phyloP scores from a whole-genome alignment of 225 moss, liverwort and hornwort species.

The Marchantia paleacea region DNA sequence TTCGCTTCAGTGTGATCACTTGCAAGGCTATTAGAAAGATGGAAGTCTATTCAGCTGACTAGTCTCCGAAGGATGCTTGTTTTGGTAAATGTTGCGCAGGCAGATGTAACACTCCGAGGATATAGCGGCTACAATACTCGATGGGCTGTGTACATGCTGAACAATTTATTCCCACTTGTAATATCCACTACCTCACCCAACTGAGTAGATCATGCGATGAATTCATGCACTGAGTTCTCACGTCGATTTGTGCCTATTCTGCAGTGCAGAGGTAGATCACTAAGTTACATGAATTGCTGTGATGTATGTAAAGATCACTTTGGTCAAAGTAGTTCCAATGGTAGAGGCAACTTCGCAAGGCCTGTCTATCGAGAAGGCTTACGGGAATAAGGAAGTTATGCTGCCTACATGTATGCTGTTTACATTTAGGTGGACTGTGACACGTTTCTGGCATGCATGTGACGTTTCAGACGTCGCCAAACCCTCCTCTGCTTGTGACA shows the following conservation, averaged over 20 bases:
- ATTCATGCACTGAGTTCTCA: not conserved
- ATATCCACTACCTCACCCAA: not conserved
- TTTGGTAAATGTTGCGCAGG: slow-evolving; percentile 20
- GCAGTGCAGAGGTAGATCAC: not conserved
- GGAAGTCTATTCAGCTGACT: not conserved
- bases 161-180: slow-evolving; percentile 43
- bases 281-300: no score
- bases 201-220: not conserved
- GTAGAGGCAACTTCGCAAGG: not conserved
- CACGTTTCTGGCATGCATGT: not conserved
- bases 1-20: not conserved
- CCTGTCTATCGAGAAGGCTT: not conserved
- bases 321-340: not conserved
- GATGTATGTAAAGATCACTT: not conserved
- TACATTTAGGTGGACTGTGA: not conserved
- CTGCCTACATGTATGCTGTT: no score
- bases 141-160: slow-evolving; percentile 33
- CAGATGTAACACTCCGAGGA: slow-evolving; percentile 43
- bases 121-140: slow-evolving; percentile 49
- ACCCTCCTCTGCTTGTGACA: slow-evolving; percentile 38
- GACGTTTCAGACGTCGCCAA: slow-evolving; percentile 24
- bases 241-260: not conserved
- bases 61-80: not conserved
- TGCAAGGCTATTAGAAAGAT: not conserved
- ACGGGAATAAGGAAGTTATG: no score